Percentiles rank a stretch among this genome's conserved stretches.
Conservation (phyloP, 441 rosid genomes). For the Populus tomentosa region DNA sequence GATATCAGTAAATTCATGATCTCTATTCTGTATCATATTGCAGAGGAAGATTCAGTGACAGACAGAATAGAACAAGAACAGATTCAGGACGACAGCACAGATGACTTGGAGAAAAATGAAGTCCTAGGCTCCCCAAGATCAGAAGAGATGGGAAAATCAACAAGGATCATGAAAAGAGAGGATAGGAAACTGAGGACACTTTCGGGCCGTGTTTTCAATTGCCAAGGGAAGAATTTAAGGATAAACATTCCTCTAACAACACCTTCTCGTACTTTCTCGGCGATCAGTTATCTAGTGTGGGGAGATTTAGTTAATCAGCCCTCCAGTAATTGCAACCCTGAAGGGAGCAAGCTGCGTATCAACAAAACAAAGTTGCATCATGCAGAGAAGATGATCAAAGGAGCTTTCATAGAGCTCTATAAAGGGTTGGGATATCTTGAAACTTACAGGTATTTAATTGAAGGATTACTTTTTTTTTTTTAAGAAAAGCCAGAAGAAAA, state of each 20-base stretch:
- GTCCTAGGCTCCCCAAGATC: conserved; percentile 39
- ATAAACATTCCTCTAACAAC: conserved; percentile 82
- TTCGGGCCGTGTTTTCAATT: conserved; percentile 50
- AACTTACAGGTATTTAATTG: conserved; percentile 54
- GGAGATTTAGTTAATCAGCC: conserved; percentile 68
- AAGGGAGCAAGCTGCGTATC: conserved; percentile 51
- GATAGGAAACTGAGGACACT: conserved; percentile 43
- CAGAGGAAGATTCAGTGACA: conserved; percentile 67
- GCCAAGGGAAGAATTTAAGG: conserved; percentile 75
- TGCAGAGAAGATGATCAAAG: conserved; percentile 92
- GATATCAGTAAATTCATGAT: background rate
- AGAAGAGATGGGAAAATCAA: conserved; percentile 42
- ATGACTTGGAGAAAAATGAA: conserved; percentile 39
- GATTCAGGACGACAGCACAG: conserved; percentile 39
- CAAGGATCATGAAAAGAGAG: conserved; percentile 37
- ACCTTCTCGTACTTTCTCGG: conserved; percentile 77
- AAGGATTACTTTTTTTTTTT: background rate
- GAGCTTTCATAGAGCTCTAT: conserved; percentile 78
- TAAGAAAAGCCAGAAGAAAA: too few species aligned
- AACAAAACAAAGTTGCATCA: conserved; percentile 72
- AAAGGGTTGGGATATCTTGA: conserved; percentile 90
- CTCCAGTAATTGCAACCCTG: conserved; percentile 51
- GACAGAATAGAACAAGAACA: conserved; percentile 62
- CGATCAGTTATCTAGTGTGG: conserved; percentile 64
- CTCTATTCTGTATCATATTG: background rate